Evolutionary conservation across 495 filamentous ascomycete species (phyloP), one percentile per base, ranked within the genome.

Genomic region (Glutinoglossum americanum): DNA sequence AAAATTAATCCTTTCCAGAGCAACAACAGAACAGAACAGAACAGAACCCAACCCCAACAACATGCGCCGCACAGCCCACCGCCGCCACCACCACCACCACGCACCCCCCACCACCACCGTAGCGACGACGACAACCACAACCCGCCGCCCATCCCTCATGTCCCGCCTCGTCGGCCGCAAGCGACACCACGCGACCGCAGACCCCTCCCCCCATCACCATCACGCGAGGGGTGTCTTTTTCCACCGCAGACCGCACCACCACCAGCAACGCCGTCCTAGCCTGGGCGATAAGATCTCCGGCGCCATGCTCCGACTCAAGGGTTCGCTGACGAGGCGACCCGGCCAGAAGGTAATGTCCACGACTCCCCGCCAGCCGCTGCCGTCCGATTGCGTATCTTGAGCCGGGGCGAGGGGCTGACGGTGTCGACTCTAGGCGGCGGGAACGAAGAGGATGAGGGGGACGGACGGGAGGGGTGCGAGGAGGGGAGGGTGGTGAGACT

Each of bases 271-370:
- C 59, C 74, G 75, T 35, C 66, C 74, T 0, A 73, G 70, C 32
- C 67, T 85, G 33, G 79, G 81, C 23, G 82, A 85, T 66, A 86
- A 85, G 66, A 70, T 87, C 62, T 77, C 73, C 3, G 83, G 83
- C 6, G 82, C 82, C 0, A 67, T 87, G 64, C 64, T 84, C 69
- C 81, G 72, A 68, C 62, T 87, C 54, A 79, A 77, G 65, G 82
- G 83, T 2, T 73, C 70, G 21, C 63, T 85, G 51, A 85, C 79
- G 0, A 61, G 72, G 21, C 70, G 80, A 9, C 79, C 83, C 0
- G 83, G 78, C 6, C 63, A 79, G 55, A 85, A 83, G 76, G 79
- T 79, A 71, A 25, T 35, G 4, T 11, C 32, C 32, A 4, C 32
- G 5, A 4, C 32, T 11, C 32, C 32, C 32, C 11, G 5, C 32